phyloP scores from a whole-genome alignment of 208 protist genomes.

The Vickermania spadyakhi region DNA sequence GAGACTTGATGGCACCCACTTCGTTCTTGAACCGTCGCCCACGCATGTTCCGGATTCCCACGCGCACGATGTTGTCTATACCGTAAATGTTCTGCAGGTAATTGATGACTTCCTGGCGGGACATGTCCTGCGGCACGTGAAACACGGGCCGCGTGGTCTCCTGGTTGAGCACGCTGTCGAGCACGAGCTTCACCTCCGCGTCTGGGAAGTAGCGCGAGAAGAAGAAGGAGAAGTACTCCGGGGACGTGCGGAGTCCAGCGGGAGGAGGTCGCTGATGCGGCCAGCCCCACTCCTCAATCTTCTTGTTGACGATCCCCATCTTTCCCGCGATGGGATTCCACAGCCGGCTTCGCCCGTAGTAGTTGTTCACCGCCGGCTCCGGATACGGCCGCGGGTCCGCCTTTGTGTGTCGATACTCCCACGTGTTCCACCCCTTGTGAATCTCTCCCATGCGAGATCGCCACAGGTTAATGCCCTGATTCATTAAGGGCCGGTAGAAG shows the following conservation, averaged over 20 bases:
- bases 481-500: slow-evolving; percentile 76
- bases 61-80: slow-evolving; percentile 72
- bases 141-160: slow-evolving; percentile 75
- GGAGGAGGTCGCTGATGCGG: slow-evolving; percentile 61
- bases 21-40: slow-evolving; percentile 83
- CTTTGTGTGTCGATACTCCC: slow-evolving; percentile 56
- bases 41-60: slow-evolving; percentile 57
- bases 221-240: slow-evolving; percentile 73
- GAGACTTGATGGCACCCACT: slow-evolving; percentile 67
- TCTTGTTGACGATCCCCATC: slow-evolving; percentile 69
- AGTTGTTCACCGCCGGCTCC: slow-evolving; percentile 82
- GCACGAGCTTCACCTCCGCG: slow-evolving; percentile 59
- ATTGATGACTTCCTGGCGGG: slow-evolving; percentile 71
- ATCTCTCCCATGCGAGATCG: slow-evolving; percentile 68
- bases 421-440: slow-evolving; percentile 64
- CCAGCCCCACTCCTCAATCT: slow-evolving; percentile 76
- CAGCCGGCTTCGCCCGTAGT: slow-evolving; percentile 68
- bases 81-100: slow-evolving; percentile 82
- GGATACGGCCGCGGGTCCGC: slow-evolving; percentile 77
- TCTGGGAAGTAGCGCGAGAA: slow-evolving; percentile 79
- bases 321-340: slow-evolving; percentile 84
- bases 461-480: slow-evolving; percentile 79
- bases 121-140: slow-evolving; percentile 80
- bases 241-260: slow-evolving; percentile 65
- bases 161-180: slow-evolving; percentile 85